These are phyloP conservation scores for Juncus effusus DNA, from an alignment of 176 grass and related monocot genomes.

Conservation along the genomic window DNA sequence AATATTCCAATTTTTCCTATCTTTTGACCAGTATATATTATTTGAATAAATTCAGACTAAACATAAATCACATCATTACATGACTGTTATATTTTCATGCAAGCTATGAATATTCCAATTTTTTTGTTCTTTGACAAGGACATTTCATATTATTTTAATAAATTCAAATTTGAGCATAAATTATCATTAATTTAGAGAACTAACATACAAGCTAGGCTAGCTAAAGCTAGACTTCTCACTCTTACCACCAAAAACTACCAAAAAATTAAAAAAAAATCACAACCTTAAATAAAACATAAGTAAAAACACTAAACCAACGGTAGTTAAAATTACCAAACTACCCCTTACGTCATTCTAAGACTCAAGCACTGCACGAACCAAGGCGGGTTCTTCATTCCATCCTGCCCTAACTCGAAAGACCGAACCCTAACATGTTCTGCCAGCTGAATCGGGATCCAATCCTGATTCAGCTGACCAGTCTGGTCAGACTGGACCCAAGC, in stretches of 20 bases:
- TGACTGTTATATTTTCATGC: too few species aligned
- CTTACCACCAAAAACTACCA: slow-evolving; percentile 20
- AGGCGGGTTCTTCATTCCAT: slow-evolving; percentile 29
- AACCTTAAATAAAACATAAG: too few species aligned
- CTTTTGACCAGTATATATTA: too few species aligned
- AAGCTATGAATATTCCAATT: not conserved
- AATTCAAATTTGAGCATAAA: not conserved
- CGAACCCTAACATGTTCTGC: slow-evolving; percentile 18
- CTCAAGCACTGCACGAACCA: slow-evolving; percentile 45
- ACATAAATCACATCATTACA: too few species aligned
- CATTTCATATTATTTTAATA: not conserved
- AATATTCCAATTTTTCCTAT: too few species aligned
- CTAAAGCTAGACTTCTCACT: slow-evolving; percentile 16
- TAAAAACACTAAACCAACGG: not conserved
- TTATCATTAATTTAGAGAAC: slow-evolving; percentile 18
- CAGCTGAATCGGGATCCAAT: slow-evolving; percentile 14
- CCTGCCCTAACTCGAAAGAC: slow-evolving; percentile 23
- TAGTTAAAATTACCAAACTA: not conserved
- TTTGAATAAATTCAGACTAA: too few species aligned
- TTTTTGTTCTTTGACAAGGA: not conserved
- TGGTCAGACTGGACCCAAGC: slow-evolving; percentile 12
- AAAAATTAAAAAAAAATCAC: too few species aligned
- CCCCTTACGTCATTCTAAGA: slow-evolving; percentile 50
- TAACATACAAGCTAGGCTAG: slow-evolving; percentile 19
- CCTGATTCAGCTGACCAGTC: slow-evolving; percentile 9